phyloP scores from a whole-genome alignment of 306 rosid species.

The Rosa persica region DNA sequence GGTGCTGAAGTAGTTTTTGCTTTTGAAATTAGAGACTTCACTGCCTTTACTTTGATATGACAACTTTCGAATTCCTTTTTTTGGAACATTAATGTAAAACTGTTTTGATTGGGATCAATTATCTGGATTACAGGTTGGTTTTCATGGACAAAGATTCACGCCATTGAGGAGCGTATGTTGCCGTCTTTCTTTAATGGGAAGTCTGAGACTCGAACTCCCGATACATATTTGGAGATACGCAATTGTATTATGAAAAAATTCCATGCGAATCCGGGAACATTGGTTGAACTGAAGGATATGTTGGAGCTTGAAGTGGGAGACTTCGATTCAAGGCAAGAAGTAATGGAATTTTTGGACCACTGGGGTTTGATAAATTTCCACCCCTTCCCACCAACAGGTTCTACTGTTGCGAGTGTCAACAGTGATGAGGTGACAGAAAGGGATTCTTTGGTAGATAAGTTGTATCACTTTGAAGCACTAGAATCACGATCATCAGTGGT shows the following conservation, averaged over 20 bases:
- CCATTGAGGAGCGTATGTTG: slow-evolving; percentile 70
- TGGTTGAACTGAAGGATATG: slow-evolving; percentile 67
- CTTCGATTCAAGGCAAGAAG: slow-evolving; percentile 69
- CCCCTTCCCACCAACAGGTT: slow-evolving; percentile 58
- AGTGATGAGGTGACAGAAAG: slow-evolving; percentile 45
- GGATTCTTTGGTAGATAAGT: slow-evolving; percentile 60
- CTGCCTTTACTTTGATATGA: neutral
- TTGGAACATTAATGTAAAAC: neutral
- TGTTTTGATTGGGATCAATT: slow-evolving; percentile 5
- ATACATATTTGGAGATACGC: slow-evolving; percentile 66
- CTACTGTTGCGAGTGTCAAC: slow-evolving; percentile 37
- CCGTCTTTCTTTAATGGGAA: slow-evolving; percentile 74
- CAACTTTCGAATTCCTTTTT: too few species aligned
- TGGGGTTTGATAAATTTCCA: slow-evolving; percentile 97
- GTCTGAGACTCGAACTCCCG: slow-evolving; percentile 60
- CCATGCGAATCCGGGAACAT: slow-evolving; percentile 52
- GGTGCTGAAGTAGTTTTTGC: neutral
- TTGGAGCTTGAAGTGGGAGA: slow-evolving; percentile 77
- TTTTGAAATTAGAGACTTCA: neutral
- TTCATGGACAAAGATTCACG: slow-evolving; percentile 67
- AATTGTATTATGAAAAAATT: slow-evolving; percentile 76
- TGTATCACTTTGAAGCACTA: slow-evolving; percentile 72
- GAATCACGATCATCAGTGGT: slow-evolving; percentile 43
- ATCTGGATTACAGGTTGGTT: slow-evolving; percentile 77
- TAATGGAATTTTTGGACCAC: slow-evolving; percentile 79